Evolutionary conservation across 2,329 filamentous ascomycete genomes (phyloP).

Genomic region (Aspergillus brasiliensis): DNA sequence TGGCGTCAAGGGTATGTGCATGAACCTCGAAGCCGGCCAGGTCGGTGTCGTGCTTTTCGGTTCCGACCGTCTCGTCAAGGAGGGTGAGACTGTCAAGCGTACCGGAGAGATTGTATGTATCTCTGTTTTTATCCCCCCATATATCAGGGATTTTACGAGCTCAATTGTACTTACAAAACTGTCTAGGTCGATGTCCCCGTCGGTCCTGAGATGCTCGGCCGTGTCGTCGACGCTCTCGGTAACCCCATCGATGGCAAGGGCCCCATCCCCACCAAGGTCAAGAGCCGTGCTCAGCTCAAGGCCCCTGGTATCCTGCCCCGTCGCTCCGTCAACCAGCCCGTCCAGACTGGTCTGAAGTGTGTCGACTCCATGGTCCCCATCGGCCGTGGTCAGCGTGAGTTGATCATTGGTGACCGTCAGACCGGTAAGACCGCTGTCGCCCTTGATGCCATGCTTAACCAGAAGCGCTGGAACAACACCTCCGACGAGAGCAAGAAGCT

Average conservation of each 20-base stretch:
- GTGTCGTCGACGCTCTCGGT: slow-evolving; percentile 97
- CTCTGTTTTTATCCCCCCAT: slow-evolving; percentile 1
- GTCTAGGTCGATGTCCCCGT: slow-evolving; percentile 91
- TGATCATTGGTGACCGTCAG: slow-evolving; percentile 99
- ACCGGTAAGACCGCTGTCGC: slow-evolving; percentile 99
- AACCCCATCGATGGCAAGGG: slow-evolving; percentile 99
- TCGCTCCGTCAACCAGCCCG: slow-evolving; percentile 95
- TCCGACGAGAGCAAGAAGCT: slow-evolving; percentile 96
- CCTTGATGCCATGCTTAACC: slow-evolving; percentile 97
- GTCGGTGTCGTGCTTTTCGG: slow-evolving; percentile 99
- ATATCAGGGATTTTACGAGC: too few species aligned
- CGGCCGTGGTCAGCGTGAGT: slow-evolving; percentile 99
- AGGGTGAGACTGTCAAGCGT: slow-evolving; percentile 99
- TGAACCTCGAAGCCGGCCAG: slow-evolving; percentile 99
- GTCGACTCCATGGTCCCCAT: slow-evolving; percentile 99
- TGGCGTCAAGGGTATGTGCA: slow-evolving; percentile 99
- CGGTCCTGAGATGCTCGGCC: slow-evolving; percentile 87
- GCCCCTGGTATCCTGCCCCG: slow-evolving; percentile 97
- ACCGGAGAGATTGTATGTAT: slow-evolving; percentile 94
- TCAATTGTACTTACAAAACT: slow-evolving; percentile 16
- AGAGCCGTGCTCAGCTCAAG: slow-evolving; percentile 97
- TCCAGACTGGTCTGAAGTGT: slow-evolving; percentile 99
- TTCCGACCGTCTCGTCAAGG: slow-evolving; percentile 99
- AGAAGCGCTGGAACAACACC: slow-evolving; percentile 98
- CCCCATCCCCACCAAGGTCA: slow-evolving; percentile 87